These are phyloP conservation scores for Boletus sp. DNA, from an alignment of 1,284 basidiomycete genomes.

Conservation along the genomic window DNA sequence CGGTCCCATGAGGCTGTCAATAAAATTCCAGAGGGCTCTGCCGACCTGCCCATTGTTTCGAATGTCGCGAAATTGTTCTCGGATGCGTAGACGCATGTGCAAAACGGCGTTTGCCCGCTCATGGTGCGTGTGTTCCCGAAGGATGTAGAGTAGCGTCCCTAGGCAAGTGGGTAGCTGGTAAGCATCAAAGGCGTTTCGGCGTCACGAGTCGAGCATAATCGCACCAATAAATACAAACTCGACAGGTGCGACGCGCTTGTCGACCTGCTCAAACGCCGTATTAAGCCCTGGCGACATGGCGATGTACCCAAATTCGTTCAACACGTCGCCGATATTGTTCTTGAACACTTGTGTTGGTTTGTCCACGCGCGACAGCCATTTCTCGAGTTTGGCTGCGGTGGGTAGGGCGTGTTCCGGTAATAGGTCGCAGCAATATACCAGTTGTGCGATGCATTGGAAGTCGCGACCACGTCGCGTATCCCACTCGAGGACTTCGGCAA, in stretches of 20 bases:
- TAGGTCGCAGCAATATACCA: slow-evolving; percentile 60
- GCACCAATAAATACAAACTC: slow-evolving; percentile 73
- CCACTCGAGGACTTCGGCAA: slow-evolving; percentile 51
- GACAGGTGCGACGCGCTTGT: slow-evolving; percentile 61
- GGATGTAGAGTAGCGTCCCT: slow-evolving; percentile 58
- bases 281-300: slow-evolving; percentile 39
- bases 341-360: slow-evolving; percentile 46
- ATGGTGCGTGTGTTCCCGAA: slow-evolving; percentile 38
- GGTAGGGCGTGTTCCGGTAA: slow-evolving; percentile 47
- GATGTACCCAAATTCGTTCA: slow-evolving; percentile 53
- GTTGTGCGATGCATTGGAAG: slow-evolving; percentile 63
- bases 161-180: background rate
- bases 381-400: slow-evolving; percentile 51
- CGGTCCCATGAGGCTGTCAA: slow-evolving; percentile 41
- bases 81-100: slow-evolving; percentile 50
- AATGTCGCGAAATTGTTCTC: slow-evolving; percentile 53
- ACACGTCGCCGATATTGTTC: slow-evolving; percentile 42
- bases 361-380: slow-evolving; percentile 50
- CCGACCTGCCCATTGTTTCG: slow-evolving; percentile 54
- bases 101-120: slow-evolving; percentile 51
- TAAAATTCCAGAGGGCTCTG: slow-evolving; percentile 52
- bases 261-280: slow-evolving; percentile 45
- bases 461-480: slow-evolving; percentile 62
- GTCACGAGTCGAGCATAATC: background rate
- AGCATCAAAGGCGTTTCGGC: background rate